A percentile compares a stretch with the other conserved stretches of the same genome.
These are phyloP conservation scores for Hansfordia pulvinata DNA, from an alignment of 2,329 filamentous ascomycete species.

Conservation along the genomic window DNA sequence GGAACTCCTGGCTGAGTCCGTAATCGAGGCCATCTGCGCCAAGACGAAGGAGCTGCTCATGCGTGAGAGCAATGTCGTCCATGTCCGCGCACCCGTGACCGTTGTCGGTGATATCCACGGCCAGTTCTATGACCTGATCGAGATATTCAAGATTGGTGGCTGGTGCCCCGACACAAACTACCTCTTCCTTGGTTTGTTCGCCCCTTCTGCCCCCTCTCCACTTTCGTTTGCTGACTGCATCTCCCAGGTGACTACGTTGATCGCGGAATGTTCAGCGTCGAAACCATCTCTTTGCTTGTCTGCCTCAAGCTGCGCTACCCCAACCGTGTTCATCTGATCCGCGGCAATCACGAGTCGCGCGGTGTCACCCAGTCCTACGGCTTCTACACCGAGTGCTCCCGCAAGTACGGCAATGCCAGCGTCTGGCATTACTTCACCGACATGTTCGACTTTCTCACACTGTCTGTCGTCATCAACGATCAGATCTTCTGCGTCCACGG, in stretches of 20 bases:
- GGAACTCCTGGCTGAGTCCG: conserved; percentile 90
- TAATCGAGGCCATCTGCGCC: conserved; percentile 97
- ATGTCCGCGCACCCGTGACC: conserved; percentile 88
- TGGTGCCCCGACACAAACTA: conserved; percentile 98
- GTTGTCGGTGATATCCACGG: conserved; percentile 98
- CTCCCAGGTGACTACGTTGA: conserved; percentile 84
- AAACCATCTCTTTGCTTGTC: conserved; percentile 94
- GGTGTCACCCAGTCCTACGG: conserved; percentile 98
- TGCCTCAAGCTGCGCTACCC: conserved; percentile 97
- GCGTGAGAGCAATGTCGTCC: conserved; percentile 99
- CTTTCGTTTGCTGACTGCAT: conserved; percentile 4
- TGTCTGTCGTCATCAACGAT: conserved; percentile 96
- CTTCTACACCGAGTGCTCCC: conserved; percentile 95
- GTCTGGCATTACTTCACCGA: conserved; percentile 99
- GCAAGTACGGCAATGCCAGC: conserved; percentile 96
- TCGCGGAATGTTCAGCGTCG: conserved; percentile 94
- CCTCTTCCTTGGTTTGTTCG: conserved; percentile 67
- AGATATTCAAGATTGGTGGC: conserved; percentile 97
- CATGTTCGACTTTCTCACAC: conserved; percentile 97
- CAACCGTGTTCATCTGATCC: conserved; percentile 86
- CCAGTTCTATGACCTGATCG: conserved; percentile 97
- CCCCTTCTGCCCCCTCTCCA: not conserved
- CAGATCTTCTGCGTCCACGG: conserved; percentile 99
- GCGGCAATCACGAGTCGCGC: conserved; percentile 94
- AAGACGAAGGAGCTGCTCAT: conserved; percentile 98